Conservation (phyloP, 2,329 filamentous ascomycete species). For the Herpomyces periplanetae region DNA sequence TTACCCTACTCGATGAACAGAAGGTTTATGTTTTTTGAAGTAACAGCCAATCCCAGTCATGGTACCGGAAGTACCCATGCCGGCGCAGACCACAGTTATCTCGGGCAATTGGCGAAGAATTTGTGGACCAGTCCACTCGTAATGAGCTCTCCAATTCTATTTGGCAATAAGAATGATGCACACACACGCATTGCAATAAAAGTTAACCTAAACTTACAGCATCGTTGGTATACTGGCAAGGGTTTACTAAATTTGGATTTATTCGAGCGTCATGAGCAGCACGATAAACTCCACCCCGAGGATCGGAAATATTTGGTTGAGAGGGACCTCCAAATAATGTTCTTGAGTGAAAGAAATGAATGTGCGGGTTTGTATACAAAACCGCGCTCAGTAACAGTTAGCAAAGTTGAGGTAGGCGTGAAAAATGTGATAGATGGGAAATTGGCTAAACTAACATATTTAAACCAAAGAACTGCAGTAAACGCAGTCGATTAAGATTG, state of each 20-base stretch:
- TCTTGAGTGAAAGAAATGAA: too few relatives aligned
- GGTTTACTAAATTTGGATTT: constrained; percentile 11
- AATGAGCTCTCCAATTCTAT: constrained; percentile 15
- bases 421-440: too few relatives aligned
- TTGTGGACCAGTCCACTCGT: constrained; percentile 18
- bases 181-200: too few relatives aligned
- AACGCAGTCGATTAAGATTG: constrained; percentile 12
- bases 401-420: too few relatives aligned
- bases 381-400: too few relatives aligned
- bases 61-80: constrained; percentile 17
- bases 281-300: constrained; percentile 13
- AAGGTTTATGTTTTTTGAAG: constrained; percentile 11
- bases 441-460: constrained; percentile 10
- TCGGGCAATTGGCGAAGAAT: constrained; percentile 16
- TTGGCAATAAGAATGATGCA: too few relatives aligned
- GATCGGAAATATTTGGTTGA: constrained; percentile 15
- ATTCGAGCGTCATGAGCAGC: constrained; percentile 10
- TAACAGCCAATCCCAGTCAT: constrained; percentile 13
- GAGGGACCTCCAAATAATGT: constrained; percentile 18
- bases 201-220: constrained; percentile 5
- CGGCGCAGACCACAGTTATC: constrained; percentile 15
- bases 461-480: constrained; percentile 19
- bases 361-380: too few relatives aligned
- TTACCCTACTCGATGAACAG: constrained; percentile 3
- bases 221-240: constrained; percentile 17